These are phyloP conservation scores for Penicillium samsonianum DNA, from an alignment of 495 filamentous ascomycete genomes.

Conservation along the genomic window DNA sequence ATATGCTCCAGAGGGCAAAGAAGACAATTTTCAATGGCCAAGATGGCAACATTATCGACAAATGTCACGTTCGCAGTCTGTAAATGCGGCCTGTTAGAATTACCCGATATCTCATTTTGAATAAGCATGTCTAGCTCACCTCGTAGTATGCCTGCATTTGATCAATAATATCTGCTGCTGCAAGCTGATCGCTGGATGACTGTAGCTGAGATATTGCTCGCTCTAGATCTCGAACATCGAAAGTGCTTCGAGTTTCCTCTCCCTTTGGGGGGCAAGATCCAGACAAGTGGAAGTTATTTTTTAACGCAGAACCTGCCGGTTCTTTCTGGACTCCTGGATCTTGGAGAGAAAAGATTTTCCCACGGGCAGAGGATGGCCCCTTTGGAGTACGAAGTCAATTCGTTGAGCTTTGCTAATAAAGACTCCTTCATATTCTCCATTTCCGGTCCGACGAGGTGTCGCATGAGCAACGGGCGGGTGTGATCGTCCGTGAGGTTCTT, in stretches of 20 bases:
- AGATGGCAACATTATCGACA: constrained; percentile 60
- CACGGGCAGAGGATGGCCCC: constrained; percentile 48
- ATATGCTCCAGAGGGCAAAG: constrained; percentile 34
- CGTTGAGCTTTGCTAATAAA: constrained; percentile 42
- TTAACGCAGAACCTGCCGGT: constrained; percentile 20
- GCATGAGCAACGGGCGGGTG: constrained; percentile 31
- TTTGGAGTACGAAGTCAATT: constrained; percentile 42
- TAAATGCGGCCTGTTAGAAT: neutral
- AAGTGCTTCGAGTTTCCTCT: neutral
- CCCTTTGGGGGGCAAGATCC: neutral
- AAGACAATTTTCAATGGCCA: constrained; percentile 60
- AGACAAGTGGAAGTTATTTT: constrained; percentile 2
- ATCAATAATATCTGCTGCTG: constrained; percentile 30
- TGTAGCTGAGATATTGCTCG: neutral
- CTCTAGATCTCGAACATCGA: neutral
- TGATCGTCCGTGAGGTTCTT: constrained; percentile 32
- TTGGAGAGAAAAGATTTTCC: constrained; percentile 40
- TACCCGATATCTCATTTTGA: neutral
- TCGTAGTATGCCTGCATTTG: constrained; percentile 42
- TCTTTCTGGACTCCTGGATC: constrained; percentile 27
- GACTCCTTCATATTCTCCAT: constrained; percentile 34
- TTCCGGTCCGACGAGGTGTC: constrained; percentile 25
- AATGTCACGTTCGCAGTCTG: constrained; percentile 62
- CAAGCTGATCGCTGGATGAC: constrained; percentile 21
- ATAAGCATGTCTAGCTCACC: constrained; percentile 19